Conservation (phyloP, 2,329 filamentous ascomycete species). For the Fusarium piperis region DNA sequence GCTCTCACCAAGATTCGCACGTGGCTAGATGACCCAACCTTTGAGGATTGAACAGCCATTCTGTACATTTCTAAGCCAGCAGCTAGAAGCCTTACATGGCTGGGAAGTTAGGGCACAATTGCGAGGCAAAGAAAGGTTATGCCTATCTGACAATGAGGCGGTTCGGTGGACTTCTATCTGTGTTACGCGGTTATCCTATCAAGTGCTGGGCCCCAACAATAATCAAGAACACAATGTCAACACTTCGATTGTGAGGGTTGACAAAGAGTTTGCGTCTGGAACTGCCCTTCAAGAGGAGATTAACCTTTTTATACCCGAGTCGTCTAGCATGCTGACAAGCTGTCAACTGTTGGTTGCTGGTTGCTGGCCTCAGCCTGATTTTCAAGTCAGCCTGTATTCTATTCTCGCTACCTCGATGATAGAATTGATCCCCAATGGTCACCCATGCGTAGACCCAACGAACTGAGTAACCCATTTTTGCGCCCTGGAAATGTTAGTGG, state of each 20-base stretch:
- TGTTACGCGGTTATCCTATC: no score
- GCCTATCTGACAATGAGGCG: neutral
- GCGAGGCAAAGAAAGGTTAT: neutral
- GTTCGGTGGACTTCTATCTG: no score
- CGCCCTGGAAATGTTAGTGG: no score
- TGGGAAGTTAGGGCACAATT: neutral
- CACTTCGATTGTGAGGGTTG: no score
- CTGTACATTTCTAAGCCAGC: neutral
- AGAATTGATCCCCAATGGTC: neutral
- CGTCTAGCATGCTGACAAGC: no score
- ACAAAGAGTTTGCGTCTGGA: no score
- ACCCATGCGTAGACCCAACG: no score
- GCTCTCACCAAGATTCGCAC: constrained; percentile 12
- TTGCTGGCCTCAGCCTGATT: neutral
- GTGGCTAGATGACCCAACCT: constrained; percentile 15
- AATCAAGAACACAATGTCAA: no score
- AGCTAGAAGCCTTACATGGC: neutral
- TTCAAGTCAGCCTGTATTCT: neutral
- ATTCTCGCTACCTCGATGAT: neutral
- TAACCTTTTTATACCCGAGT: no score
- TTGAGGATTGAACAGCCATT: constrained; percentile 9
- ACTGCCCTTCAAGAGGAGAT: no score
- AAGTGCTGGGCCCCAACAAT: no score
- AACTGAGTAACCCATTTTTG: no score
- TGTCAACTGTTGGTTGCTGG: neutral